These are phyloP conservation scores for Phoenix dactylifera DNA, from an alignment of 176 grass and related monocot species.

Conservation along the genomic window DNA sequence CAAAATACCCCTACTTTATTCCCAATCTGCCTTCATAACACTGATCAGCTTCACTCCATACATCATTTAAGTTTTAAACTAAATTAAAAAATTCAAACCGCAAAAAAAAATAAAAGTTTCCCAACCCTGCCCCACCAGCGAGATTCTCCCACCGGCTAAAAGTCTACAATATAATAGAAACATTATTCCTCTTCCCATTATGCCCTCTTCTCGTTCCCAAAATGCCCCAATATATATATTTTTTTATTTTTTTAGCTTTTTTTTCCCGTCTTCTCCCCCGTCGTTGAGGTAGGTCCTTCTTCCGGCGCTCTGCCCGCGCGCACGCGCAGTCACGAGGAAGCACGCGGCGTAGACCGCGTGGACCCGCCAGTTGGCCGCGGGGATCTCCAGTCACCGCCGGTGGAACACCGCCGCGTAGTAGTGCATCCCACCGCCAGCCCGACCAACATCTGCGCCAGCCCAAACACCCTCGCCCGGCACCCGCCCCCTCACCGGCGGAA, in stretches of 20 bases:
- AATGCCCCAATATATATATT: not conserved
- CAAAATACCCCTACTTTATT: no score
- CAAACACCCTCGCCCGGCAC: constrained; percentile 28
- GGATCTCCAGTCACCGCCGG: constrained; percentile 71
- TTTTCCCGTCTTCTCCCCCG: constrained; percentile 71
- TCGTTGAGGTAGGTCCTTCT: constrained; percentile 69
- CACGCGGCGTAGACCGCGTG: constrained; percentile 80
- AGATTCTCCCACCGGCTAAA: no score
- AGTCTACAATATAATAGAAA: no score
- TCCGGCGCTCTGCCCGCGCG: constrained; percentile 69
- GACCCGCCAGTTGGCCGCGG: constrained; percentile 77
- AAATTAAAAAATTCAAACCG: no score
- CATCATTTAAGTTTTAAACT: no score
- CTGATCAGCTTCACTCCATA: no score
- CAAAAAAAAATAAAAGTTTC: no score
- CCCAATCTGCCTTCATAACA: no score
- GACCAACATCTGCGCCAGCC: constrained; percentile 84
- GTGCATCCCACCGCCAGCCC: constrained; percentile 72
- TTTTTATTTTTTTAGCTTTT: constrained; percentile 37
- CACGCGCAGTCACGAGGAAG: constrained; percentile 68
- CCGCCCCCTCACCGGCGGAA: constrained; percentile 37
- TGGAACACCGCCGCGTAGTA: constrained; percentile 96
- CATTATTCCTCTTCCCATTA: no score
- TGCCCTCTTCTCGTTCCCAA: not conserved
- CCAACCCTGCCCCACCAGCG: no score